These are phyloP conservation scores for Globisporangium apiculatum DNA, from an alignment of 352 stramenopile species.

Conservation along the genomic window DNA sequence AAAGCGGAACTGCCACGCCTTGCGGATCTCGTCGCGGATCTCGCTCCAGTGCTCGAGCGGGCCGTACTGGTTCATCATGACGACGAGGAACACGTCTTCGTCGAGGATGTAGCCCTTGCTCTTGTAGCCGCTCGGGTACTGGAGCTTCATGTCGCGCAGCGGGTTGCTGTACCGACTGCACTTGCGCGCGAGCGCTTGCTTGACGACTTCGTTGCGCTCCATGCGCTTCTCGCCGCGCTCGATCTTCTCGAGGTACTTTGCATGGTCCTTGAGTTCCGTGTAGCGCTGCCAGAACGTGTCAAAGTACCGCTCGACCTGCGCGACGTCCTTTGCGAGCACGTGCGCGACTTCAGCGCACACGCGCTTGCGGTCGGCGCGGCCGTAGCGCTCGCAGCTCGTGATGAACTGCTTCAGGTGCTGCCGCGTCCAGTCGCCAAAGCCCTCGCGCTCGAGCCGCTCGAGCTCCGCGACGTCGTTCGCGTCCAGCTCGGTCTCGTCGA, in stretches of 20 bases:
- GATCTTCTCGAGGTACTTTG: slow-evolving; percentile 94
- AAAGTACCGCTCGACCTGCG: slow-evolving; percentile 94
- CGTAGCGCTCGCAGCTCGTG: slow-evolving; percentile 91
- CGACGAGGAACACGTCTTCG: slow-evolving; percentile 97
- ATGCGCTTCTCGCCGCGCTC: slow-evolving; percentile 96
- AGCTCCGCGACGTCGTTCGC: slow-evolving; percentile 57
- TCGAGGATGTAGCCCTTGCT: slow-evolving; percentile 95
- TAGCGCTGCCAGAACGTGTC: slow-evolving; percentile 94
- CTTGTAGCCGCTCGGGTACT: slow-evolving; percentile 88
- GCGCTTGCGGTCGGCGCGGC: slow-evolving; percentile 84
- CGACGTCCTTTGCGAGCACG: slow-evolving; percentile 87
- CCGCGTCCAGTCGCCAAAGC: slow-evolving; percentile 95
- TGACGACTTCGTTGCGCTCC: slow-evolving; percentile 93
- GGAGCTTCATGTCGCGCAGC: slow-evolving; percentile 83
- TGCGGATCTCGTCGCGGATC: slow-evolving; percentile 97
- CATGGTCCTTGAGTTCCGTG: slow-evolving; percentile 88
- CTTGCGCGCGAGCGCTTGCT: slow-evolving; percentile 95
- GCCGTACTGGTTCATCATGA: slow-evolving; percentile 98
- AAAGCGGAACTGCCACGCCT: slow-evolving; percentile 98
- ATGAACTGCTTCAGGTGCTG: slow-evolving; percentile 88
- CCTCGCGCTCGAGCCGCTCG: slow-evolving; percentile 75
- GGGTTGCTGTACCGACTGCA: slow-evolving; percentile 92
- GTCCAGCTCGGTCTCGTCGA: slow-evolving; percentile 73
- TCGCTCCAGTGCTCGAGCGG: slow-evolving; percentile 94
- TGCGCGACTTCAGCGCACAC: slow-evolving; percentile 89